Base-by-base conservation (phyloP, 176 grass and related monocot genomes). In the Cenchrus fungigraminus region DNA sequence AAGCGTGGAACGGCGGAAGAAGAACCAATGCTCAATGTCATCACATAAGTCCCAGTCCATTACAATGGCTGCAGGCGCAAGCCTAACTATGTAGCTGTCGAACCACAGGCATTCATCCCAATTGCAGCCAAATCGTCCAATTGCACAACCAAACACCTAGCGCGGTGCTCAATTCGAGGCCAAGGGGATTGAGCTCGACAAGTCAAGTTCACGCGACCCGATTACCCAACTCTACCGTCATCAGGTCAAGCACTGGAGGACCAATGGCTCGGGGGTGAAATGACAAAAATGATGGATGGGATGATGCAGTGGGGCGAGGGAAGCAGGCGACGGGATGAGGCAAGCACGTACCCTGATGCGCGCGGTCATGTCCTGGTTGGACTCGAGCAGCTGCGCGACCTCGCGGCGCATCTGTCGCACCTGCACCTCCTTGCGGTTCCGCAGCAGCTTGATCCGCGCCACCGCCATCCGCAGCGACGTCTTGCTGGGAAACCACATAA, bases 371-470 rank as follows among this genome's bases (percentile, higher is more conserved):
- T 96, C 94, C 87, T 99, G 93, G 78, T 92, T 83, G 47, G 59
- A 45, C 8, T 94, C 93, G 57, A 99, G 97, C 74, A 99, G 93
- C 79, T 94, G 86, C 79, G 88, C 90, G 81, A 99, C 69, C 76
- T 99, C 94, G 50, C 90, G 86, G 42, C 86, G 85, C 89, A 94
- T 95, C 90, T 93, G 86, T 83, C 83, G 89, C 50, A 91, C 45
- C 81, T 82, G 64, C 71, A 32, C 88, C 81, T 86, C 91, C 84
- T 87, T 99, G 73, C 90, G 93, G 76, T 96, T 99, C 81, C 88
- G 92, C 84, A 94, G 77, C 76, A 99, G 86, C 87, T 99, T 99
- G 70, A 99, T 92, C 75, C 97, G 89, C 14, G 93, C 90, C 93
- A 94, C 50, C 59, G 86, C 93, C 84, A 99, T 92, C 91, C 85